A percentile compares a stretch with the other conserved stretches of the same genome.
Conservation (phyloP, 2,329 filamentous ascomycete genomes). For the Botryotinia convoluta region DNA sequence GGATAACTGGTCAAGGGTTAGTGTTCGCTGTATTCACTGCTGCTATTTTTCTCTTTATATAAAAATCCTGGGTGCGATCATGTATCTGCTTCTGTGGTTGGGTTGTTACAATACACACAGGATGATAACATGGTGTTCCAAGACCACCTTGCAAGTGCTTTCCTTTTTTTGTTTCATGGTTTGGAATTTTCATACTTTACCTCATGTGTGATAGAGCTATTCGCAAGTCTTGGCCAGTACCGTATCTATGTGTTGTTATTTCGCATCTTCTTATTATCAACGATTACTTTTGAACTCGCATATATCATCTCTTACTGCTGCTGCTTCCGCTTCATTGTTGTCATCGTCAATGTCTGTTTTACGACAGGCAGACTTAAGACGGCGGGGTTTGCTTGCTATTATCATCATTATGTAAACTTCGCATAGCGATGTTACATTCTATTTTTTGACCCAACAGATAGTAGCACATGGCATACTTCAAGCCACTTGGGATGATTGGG, state of each 20-base stretch:
- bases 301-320: not conserved
- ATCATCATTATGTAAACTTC: fast-evolving
- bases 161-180: not conserved
- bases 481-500: fast-evolving
- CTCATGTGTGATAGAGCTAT: not conserved
- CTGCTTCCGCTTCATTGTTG: not conserved
- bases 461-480: fast-evolving
- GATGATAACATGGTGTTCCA: not conserved
- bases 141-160: not conserved
- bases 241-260: not conserved
- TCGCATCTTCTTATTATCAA: too few relatives aligned
- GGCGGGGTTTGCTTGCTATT: not conserved
- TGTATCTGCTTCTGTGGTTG: not conserved
- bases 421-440: fast-evolving
- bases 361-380: not conserved
- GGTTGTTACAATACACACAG: not conserved
- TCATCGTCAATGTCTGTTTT: not conserved
- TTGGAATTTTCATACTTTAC: not conserved
- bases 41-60: not conserved
- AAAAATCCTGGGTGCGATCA: fast-evolving
- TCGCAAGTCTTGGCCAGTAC: fast-evolving
- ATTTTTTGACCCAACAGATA: fast-evolving
- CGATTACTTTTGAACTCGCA: fast-evolving
- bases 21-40: not conserved
- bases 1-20: not conserved